Base-by-base conservation (phyloP, 345 rosid genomes). In the Hypericum perforatum region DNA sequence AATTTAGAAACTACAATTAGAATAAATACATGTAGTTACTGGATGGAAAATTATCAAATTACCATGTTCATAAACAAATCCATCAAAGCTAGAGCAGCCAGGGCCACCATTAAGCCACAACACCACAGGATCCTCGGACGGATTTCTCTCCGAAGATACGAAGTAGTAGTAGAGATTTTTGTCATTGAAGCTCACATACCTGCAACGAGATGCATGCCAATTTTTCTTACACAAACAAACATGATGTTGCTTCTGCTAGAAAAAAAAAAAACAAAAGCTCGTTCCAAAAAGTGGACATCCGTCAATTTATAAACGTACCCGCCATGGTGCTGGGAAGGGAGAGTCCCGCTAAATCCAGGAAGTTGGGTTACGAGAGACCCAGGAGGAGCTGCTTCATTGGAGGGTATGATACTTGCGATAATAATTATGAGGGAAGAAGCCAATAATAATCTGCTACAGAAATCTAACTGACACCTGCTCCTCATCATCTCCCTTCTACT, bases 21-120 rank as follows among this genome's bases (percentile, higher is more conserved):
- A 59, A 4, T 5, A 37, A 32, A 7, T 7, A 6, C 41, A 56
- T 13, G 9, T n/a, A 8, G 11, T 7, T 9, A 42, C 44, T n/a
- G n/a, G n/a, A n/a, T n/a, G 43, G 49, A 51, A 0, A 7, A 46
- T 14, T 52, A 39, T 50, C 64, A 5, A 14, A 12, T 6, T 68
- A 75, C 74, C 80, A 8, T 65, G 65, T 59, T 62, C 74, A 36
- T 69, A 73, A 50, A 69, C 44, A 4, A 73, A 69, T 0, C 71
- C 66, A 7, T 51, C 69, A 7, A 74, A 54, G 57, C 67, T 66
- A 39, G 74, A 74, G 69, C 78, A 74, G 7, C 72, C 60, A 0
- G 78, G 78, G 7, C 74, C 78, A 0, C 74, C 78, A 13, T 63
- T 70, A 13, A 74, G 63, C 78, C 74, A 74, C 43, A 74, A 39